Base-by-base conservation (phyloP, 2,329 filamentous ascomycete species). In the Cyphellophora europaea region DNA sequence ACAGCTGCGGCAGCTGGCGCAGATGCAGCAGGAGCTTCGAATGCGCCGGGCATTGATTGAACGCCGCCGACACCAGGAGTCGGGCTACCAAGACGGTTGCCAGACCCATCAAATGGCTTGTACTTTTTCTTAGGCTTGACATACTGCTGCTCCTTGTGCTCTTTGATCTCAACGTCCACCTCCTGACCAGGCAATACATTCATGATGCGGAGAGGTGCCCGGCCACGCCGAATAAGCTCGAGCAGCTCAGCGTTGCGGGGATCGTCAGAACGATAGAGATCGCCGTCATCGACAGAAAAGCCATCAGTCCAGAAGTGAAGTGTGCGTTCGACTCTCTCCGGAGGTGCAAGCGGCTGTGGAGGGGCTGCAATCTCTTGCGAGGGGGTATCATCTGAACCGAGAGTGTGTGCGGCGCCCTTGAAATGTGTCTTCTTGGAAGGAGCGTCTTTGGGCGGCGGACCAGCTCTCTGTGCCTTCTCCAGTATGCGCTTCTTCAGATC, bases 261-360 rank as follows among this genome's bases (percentile, higher is more conserved):
- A 48, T 79, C 74, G 43, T 78, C 73, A 41, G 74, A 73, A 45
- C 72, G 66, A 57, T 71, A 77, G 19, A 80, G 65, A 19, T 73
- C 67, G 4, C 76, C 76, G 41, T 80, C 76, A 47, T 79, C 76
- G 23, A 80, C 72, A 3, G 74, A 78, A 50, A 79, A 79, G 14
- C 76, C 76, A 51, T 80, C 72, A 5, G 66, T 61, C 76, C 76
- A 80, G 44, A 80, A 71, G 48, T 80, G 74, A 27, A 80, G 65
- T 15, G 66, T 71, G 36, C 76, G 66, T 25, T 66, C 66, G 15
- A 76, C 72, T 16, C 69, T 69, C 38, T 65, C 59, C n/a, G 65
- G 55, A 16, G 61, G 51, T 10, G 33, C 36, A 12, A 54, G 48
- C 35, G 61, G 57, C 11, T 61, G 58, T 15, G 52, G 59, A 11